Evolutionary conservation across 148 eudicot genomes (phyloP), one percentile per base, ranked within the genome.

Genomic region (Agrostemma githago): DNA sequence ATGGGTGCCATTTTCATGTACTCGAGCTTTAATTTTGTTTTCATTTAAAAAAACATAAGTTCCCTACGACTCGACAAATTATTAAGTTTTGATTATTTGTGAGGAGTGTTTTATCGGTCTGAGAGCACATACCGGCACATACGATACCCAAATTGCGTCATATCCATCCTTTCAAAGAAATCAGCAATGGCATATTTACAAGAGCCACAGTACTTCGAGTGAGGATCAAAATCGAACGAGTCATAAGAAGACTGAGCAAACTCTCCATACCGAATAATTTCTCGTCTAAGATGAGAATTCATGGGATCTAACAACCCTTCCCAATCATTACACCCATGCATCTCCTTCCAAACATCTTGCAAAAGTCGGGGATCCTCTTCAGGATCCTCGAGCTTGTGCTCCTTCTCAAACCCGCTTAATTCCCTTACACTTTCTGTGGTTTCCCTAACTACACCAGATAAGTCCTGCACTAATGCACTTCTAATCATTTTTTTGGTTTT

Each of bases 131-230:
- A 87, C 78, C 97, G 75, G 75, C 84, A 88, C 71, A 90, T 82
- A 63, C 70, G 72, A 66, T 92, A 90, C 68, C 97, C 97, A 73
- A 72, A 75, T 40, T 87, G 73, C 10, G 54, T 62, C 96, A 90
- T 90, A 16, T 83, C 89, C 46, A 92, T 78, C 79, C 71, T 84
- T 15, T 83, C 78, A 72, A 89, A 90, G 88, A 89, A 90, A 21
- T 85, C 86, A 9, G 76, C 38, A 0, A 79, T 82, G 11, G 48
- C 70, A 57, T 90, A 92, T 77, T 90, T 90, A 79, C 96, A 90
- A 6, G 96, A 89, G 6, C 98, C 96, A 73, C 98, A 93, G 74
- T 93, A 89, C 83, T 84, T 90, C 56, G 96, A 90, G 79, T 89
- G 86, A 58, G 96, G 96, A 79, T 93, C 96, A 72, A 80, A 90